phyloP scores from a whole-genome alignment of 257 asterid genomes.

The Scutellaria galericulata region DNA sequence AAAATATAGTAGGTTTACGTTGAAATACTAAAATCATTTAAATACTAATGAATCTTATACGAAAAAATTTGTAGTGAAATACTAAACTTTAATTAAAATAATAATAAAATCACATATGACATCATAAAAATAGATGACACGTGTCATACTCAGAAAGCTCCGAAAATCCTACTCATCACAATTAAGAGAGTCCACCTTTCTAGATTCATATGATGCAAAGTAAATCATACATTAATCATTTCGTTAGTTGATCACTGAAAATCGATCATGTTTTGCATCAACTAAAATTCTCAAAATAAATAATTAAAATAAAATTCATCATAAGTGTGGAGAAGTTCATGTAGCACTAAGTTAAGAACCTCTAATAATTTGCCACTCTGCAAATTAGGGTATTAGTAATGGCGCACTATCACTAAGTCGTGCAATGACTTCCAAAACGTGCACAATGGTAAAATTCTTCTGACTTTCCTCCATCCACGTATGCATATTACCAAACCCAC shows the following conservation, averaged over 20 bases:
- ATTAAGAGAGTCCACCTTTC: no score
- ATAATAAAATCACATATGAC: no score
- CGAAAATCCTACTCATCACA: no score
- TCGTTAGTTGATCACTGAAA: neutral
- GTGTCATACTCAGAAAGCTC: no score
- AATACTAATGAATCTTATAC: no score
- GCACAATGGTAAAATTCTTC: conserved; percentile 19
- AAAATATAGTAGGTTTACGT: no score
- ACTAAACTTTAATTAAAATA: no score
- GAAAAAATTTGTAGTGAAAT: no score
- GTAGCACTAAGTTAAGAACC: conserved; percentile 24
- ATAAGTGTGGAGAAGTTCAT: conserved; percentile 9
- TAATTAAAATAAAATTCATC: neutral
- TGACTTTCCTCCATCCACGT: conserved; percentile 31
- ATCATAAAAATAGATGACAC: no score
- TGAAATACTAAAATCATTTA: no score
- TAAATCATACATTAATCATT: neutral
- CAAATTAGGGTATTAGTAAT: neutral
- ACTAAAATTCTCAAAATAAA: neutral
- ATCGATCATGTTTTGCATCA: neutral
- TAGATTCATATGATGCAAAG: no score
- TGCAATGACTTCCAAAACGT: conserved; percentile 34
- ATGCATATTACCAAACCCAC: conserved; percentile 32
- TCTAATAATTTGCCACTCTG: conserved; percentile 15
- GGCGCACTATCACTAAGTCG: conserved; percentile 18